These are phyloP conservation scores for Exophiala dermatitidis DNA, from an alignment of 2,329 filamentous ascomycete species.

Conservation along the genomic window DNA sequence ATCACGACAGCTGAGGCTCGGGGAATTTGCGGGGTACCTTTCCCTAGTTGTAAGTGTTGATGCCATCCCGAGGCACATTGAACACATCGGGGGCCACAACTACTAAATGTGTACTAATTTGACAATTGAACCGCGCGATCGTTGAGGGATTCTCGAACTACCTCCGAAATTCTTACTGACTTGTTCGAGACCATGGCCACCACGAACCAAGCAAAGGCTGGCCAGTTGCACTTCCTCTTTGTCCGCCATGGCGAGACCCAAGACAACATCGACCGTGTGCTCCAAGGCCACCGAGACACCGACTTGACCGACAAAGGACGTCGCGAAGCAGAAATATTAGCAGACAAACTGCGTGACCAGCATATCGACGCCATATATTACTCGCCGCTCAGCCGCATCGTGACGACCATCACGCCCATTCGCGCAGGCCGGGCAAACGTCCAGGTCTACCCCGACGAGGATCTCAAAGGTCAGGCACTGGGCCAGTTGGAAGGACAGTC, in stretches of 20 bases:
- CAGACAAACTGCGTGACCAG: slow-evolving; percentile 19
- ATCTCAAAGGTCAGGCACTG: slow-evolving; percentile 16
- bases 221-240: slow-evolving; percentile 16
- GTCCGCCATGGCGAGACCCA: slow-evolving; percentile 21
- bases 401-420: slow-evolving; percentile 14
- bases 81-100: no score
- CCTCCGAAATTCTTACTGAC: not conserved
- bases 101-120: no score
- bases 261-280: slow-evolving; percentile 16
- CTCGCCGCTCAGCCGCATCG: slow-evolving; percentile 13
- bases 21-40: no score
- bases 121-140: no score
- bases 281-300: slow-evolving; percentile 18
- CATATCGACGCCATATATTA: slow-evolving; percentile 28
- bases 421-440: slow-evolving; percentile 4
- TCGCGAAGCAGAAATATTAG: slow-evolving; percentile 8
- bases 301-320: slow-evolving; percentile 15
- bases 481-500: slow-evolving; percentile 15
- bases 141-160: not conserved
- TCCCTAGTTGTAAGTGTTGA: no score
- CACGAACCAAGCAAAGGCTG: not conserved
- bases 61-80: no score
- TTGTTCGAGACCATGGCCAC: not conserved
- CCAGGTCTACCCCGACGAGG: slow-evolving; percentile 5
- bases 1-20: no score